A percentile compares a stretch with the other conserved stretches of the same genome.
phyloP scores from a whole-genome alignment of 495 filamentous ascomycete species.

The Rhizodiscina lignyota region DNA sequence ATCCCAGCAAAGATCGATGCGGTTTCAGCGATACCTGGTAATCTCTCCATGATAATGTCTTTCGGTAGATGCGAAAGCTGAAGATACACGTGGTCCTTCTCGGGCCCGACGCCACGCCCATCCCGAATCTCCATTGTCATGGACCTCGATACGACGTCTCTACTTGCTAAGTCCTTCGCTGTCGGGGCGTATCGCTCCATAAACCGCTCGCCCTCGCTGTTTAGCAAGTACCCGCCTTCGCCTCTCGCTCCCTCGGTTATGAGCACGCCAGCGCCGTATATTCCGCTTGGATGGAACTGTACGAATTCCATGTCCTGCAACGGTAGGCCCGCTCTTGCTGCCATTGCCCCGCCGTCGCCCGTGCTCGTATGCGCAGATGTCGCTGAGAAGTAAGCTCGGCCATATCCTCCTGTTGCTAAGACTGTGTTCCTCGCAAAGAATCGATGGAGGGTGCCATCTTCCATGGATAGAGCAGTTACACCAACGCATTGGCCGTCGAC shows the following conservation, averaged over 20 bases:
- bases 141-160: slow-evolving; percentile 90
- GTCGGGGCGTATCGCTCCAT: slow-evolving; percentile 98
- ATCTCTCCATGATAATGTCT: slow-evolving; percentile 84
- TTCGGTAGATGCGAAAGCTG: slow-evolving; percentile 86
- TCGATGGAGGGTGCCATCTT: slow-evolving; percentile 91
- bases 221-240: slow-evolving; percentile 94
- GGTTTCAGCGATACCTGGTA: slow-evolving; percentile 97
- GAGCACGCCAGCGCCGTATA: slow-evolving; percentile 95
- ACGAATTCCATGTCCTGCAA: slow-evolving; percentile 99
- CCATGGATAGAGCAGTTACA: slow-evolving; percentile 93
- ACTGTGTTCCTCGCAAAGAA: slow-evolving; percentile 96
- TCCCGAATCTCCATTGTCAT: slow-evolving; percentile 98
- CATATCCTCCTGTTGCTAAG: slow-evolving; percentile 92
- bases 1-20: slow-evolving; percentile 95
- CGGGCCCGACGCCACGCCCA: slow-evolving; percentile 85
- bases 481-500: slow-evolving; percentile 90
- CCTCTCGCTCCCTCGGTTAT: slow-evolving; percentile 97
- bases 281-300: slow-evolving; percentile 98
- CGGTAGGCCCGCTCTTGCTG: slow-evolving; percentile 88
- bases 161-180: slow-evolving; percentile 88
- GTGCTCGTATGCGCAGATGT: slow-evolving; percentile 98
- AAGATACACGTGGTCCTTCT: slow-evolving; percentile 97
- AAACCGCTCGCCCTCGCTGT: slow-evolving; percentile 93
- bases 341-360: slow-evolving; percentile 98
- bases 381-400: slow-evolving; percentile 94